Evolutionary conservation across 2,329 filamentous ascomycete species (phyloP).

Genomic region (Ascosphaera pollenicola): DNA sequence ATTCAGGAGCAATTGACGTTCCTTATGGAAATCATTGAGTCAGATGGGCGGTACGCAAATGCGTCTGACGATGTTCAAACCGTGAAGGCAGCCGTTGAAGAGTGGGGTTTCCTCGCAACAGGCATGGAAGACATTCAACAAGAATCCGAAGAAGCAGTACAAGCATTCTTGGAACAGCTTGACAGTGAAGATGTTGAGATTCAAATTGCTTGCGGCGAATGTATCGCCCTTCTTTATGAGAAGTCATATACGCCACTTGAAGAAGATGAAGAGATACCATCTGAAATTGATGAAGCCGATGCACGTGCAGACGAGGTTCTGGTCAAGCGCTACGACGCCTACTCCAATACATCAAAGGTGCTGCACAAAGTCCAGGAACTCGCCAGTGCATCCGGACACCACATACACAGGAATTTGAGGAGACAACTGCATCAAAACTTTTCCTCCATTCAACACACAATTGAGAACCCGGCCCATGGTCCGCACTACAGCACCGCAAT

Average conservation of each 20-base stretch:
- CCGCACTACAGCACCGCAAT: constrained; percentile 44
- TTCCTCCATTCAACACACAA: constrained; percentile 40
- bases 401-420: constrained; percentile 43
- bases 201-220: constrained; percentile 55
- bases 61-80: constrained; percentile 48
- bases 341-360: constrained; percentile 40
- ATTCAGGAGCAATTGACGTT: constrained; percentile 52
- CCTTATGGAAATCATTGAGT: constrained; percentile 55
- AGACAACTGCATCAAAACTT: constrained; percentile 45
- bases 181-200: constrained; percentile 50
- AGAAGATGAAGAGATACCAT: constrained; percentile 28
- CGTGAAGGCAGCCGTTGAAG: constrained; percentile 51
- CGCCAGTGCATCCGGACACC: constrained; percentile 35
- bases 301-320: constrained; percentile 24
- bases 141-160: constrained; percentile 48
- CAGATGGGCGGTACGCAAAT: constrained; percentile 50
- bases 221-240: constrained; percentile 68
- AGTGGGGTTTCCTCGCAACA: constrained; percentile 63
- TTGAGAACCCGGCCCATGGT: constrained; percentile 43
- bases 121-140: constrained; percentile 53
- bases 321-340: constrained; percentile 45
- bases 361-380: constrained; percentile 36
- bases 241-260: constrained; percentile 39
- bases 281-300: constrained; percentile 22
- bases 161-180: constrained; percentile 69